Base-by-base conservation (phyloP, 2,329 filamentous ascomycete genomes). In the Nakataea oryzae region DNA sequence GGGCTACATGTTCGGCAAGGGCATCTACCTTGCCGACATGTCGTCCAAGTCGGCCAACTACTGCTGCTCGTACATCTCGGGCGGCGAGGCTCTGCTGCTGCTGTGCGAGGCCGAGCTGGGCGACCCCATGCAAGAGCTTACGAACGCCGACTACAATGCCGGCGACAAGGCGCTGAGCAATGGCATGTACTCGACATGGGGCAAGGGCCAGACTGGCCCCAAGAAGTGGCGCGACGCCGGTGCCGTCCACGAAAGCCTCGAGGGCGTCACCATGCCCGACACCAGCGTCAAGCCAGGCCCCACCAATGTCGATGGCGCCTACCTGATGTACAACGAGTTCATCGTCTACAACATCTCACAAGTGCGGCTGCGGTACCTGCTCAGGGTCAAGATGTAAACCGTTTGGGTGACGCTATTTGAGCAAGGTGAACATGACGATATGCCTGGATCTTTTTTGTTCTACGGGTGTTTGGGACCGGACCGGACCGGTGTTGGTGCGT, bases 1-100 rank as follows among this genome's bases (percentile, higher is more conserved):
- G 5, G 90, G 90, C 1, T 92, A 93, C 76, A 93, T 93, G 89
- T 96, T 96, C 67, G 91, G 88, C 63, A 96, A 96, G 73, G 91
- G 91, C 57, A 89, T 96, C 58, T 96, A 96, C 70, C 82, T 96
- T 2, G 91, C 91, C 2, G 91, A 96, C 69, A 92, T 92, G 81
- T 88, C 86, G 0, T 88, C 84, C 71, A 96, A 96, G 75, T 91
- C 88, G 2, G 90, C 90, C 21, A 85, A 85, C 68, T 96, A 96
- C 75, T 95, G 90, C 71, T 81, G 74, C 61, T 71, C 84, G 0
- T 71, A 75, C 66, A 81, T 77, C 64, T 89, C 87, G n/a, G 83
- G 81, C n/a, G 82, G 84, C 26, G 84, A 86, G 27, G 91, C 86
- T 0, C 78, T 96, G 3, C 78, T 96, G 4, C 80, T 96, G 24